A percentile compares a stretch with the other conserved stretches of the same genome.
Evolutionary conservation across 2,329 filamentous ascomycete genomes (phyloP).

Genomic region (Penicillium palitans): DNA sequence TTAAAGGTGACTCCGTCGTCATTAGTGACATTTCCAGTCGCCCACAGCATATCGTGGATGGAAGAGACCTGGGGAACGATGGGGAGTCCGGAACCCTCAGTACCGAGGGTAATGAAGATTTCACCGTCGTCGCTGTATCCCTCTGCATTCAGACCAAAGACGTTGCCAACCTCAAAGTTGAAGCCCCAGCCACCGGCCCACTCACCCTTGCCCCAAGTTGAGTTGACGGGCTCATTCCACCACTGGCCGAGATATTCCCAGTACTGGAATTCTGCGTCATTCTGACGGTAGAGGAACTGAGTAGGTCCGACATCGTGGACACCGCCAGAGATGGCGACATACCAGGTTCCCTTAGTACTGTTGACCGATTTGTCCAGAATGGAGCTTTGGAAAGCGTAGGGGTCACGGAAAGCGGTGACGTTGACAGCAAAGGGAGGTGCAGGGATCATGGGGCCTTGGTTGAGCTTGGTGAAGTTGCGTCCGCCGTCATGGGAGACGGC

Average conservation of each 20-base stretch:
- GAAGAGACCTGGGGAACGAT: conserved; percentile 15
- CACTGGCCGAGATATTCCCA: conserved; percentile 25
- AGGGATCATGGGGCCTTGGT: conserved; percentile 48
- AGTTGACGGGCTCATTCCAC: conserved; percentile 22
- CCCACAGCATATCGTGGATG: conserved; percentile 24
- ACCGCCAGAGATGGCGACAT: conserved; percentile 22
- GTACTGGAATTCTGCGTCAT: conserved; percentile 17
- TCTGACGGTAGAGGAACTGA: conserved; percentile 22
- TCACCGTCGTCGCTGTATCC: conserved; percentile 19
- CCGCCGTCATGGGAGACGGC: conserved; percentile 50
- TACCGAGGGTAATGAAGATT: conserved; percentile 20
- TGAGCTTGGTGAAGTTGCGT: conserved; percentile 49
- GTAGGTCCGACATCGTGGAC: conserved; percentile 17
- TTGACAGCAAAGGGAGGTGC: conserved; percentile 17
- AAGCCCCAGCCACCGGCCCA: conserved; percentile 24
- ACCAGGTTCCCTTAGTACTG: conserved; percentile 18
- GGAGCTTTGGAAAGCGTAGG: conserved; percentile 20
- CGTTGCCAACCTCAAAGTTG: conserved; percentile 23
- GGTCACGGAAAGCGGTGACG: conserved; percentile 25
- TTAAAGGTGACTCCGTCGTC: conserved; percentile 14
- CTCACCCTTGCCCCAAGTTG: conserved; percentile 22
- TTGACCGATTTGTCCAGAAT: conserved; percentile 12
- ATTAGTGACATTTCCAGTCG: conserved; percentile 10
- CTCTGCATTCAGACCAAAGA: conserved; percentile 16
- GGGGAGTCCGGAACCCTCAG: conserved; percentile 15